Evolutionary conservation across 2,329 filamentous ascomycete genomes (phyloP).

Genomic region (Iodosphaeria phyllophila): DNA sequence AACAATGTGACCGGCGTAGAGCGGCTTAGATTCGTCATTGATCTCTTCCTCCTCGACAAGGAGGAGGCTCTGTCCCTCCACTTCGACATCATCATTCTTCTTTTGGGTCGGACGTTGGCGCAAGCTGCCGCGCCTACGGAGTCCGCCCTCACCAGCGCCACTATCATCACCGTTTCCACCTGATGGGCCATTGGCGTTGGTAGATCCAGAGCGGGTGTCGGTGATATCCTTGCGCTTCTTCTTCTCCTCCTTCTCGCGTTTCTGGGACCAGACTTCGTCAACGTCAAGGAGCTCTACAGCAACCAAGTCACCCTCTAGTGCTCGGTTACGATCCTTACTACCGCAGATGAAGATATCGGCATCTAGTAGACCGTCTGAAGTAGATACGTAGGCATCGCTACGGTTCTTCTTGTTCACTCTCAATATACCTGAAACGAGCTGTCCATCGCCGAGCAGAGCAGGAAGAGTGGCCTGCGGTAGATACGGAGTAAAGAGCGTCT

Average conservation of each 20-base stretch:
- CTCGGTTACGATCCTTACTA: slow-evolving; percentile 95
- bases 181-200: no score
- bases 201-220: slow-evolving; percentile 65
- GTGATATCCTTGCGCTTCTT: slow-evolving; percentile 99
- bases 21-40: slow-evolving; percentile 91
- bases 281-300: slow-evolving; percentile 93
- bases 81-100: slow-evolving; percentile 99
- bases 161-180: slow-evolving; percentile 44
- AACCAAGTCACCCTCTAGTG: slow-evolving; percentile 87
- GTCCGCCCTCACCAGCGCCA: slow-evolving; percentile 55
- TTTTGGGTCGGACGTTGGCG: slow-evolving; percentile 95
- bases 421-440: slow-evolving; percentile 88
- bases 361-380: slow-evolving; percentile 69
- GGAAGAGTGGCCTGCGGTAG: slow-evolving; percentile 87
- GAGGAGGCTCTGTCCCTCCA: slow-evolving; percentile 90
- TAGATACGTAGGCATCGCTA: slow-evolving; percentile 94
- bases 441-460: slow-evolving; percentile 74
- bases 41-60: slow-evolving; percentile 98
- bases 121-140: slow-evolving; percentile 84
- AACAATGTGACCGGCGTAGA: slow-evolving; percentile 93
- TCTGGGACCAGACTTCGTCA: slow-evolving; percentile 96
- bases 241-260: slow-evolving; percentile 98
- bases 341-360: slow-evolving; percentile 99
- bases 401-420: slow-evolving; percentile 99
- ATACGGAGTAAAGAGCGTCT: slow-evolving; percentile 96